A percentile compares a stretch with the other conserved stretches of the same genome.
phyloP scores from a whole-genome alignment of 768 basidiomycete genomes.

The Amanita exitialis region DNA sequence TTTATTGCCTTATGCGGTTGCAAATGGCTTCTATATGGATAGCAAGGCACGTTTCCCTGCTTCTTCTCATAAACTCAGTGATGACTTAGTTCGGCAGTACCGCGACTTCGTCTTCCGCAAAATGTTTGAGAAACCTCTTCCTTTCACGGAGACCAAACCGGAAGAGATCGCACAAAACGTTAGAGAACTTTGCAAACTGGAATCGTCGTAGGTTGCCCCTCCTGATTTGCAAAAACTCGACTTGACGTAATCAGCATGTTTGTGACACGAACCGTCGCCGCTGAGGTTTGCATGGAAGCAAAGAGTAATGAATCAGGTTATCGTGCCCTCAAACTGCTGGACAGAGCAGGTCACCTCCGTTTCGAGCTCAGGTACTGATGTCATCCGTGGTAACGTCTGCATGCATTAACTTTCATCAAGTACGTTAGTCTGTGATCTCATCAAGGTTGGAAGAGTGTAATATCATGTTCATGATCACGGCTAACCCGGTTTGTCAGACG shows the following conservation, averaged over 20 bases:
- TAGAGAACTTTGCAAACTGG: constrained; percentile 60
- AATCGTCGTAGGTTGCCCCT: constrained; percentile 42
- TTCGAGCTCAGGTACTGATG: constrained; percentile 54
- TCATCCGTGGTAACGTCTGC: background rate
- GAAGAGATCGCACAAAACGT: constrained; percentile 64
- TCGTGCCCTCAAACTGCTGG: constrained; percentile 53
- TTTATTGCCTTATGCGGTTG: constrained; percentile 58
- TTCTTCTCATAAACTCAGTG: background rate
- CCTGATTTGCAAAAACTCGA: constrained; percentile 4
- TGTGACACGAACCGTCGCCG: constrained; percentile 73
- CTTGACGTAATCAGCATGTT: constrained; percentile 50
- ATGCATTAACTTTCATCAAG: constrained; percentile 19
- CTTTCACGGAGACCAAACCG: constrained; percentile 38
- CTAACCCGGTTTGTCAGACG: constrained; percentile 29
- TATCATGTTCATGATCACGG: background rate
- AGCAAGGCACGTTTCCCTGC: constrained; percentile 41
- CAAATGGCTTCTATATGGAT: constrained; percentile 74
- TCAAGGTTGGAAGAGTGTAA: constrained; percentile 36
- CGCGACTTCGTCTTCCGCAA: constrained; percentile 83
- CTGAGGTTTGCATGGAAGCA: constrained; percentile 76
- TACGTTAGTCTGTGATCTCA: constrained; percentile 50
- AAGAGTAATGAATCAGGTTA: constrained; percentile 64
- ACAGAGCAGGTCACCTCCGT: constrained; percentile 53
- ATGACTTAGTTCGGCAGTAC: constrained; percentile 35
- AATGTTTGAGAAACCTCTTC: constrained; percentile 60